Base-by-base conservation (phyloP, 2,329 filamentous ascomycete genomes). In the Cladophialophora immunda region DNA sequence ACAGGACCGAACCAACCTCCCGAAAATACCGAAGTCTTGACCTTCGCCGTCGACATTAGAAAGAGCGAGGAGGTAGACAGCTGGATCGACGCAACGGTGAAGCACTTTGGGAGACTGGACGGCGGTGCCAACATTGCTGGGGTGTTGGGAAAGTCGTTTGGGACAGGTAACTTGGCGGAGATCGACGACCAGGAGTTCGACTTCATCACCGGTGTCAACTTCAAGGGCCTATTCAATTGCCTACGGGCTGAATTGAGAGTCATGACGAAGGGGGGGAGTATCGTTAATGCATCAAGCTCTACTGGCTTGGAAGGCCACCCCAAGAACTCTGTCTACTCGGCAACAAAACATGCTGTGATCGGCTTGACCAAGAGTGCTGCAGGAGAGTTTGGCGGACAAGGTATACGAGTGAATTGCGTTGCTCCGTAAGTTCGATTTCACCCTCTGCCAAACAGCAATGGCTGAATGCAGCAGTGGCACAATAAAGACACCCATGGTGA, bases 141-240 rank as follows among this genome's bases (percentile, higher is more conserved):
- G 3, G 62, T 71, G n/a, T 62, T 70, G 17, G 47, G 58, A 25
- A 61, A 64, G 36, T 19, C 9, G 5, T 62, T 54, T 19, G 34
- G 36, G 19, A 50, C 50, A 13, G 61, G 82, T 2, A 76, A 67
- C 8, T 70, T 86, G 5, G 83, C 83, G 4, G 64, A 58, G 59
- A 58, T 59, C 9, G 74, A 75, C 0, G 78, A 82, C 17, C 75
- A 79, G 1, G 76, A 80, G 27, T 85, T 80, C 79, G 77, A 81
- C 45, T 73, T 73, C 34, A 73, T 81, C 9, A 73, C 84, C 54
- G 70, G 73, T 1, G 80, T 85, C 9, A 85, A 86, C 70, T 66
- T 81, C 7, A 78, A 73, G 7, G 84, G 85, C 4, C 74, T 83
- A 30, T 83, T 86, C 75, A 81, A 84, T 58, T 85, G 83, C 65